Evolutionary conservation across 352 stramenopile genomes (phyloP).

Genomic region (Pythium brachiatum): DNA sequence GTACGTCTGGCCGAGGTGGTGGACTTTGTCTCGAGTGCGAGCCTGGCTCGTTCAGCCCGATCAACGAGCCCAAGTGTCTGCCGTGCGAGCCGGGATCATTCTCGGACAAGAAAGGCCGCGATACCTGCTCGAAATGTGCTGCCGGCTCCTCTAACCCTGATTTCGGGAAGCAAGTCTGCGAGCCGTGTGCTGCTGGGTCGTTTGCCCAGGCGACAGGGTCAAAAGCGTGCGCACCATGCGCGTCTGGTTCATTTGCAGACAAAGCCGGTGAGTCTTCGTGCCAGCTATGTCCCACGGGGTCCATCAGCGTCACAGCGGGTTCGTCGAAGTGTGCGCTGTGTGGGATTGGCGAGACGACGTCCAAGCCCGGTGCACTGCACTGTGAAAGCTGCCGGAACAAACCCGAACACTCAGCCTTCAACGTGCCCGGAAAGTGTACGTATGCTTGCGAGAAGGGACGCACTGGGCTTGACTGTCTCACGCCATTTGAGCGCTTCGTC

Average conservation of each 20-base stretch:
- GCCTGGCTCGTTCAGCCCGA: conserved; percentile 62
- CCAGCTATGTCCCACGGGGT: conserved; percentile 55
- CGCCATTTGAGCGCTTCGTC: conserved; percentile 77
- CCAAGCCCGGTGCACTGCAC: conserved; percentile 38
- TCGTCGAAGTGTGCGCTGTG: conserved; percentile 66
- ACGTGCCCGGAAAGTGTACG: conserved; percentile 73
- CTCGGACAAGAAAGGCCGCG: conserved; percentile 41
- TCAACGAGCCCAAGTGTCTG: conserved; percentile 51
- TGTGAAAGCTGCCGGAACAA: conserved; percentile 60
- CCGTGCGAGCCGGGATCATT: conserved; percentile 70
- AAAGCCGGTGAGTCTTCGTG: conserved; percentile 46
- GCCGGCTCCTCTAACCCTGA: conserved; percentile 63
- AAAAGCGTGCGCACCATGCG: conserved; percentile 57
- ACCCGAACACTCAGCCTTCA: conserved; percentile 69
- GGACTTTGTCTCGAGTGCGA: conserved; percentile 65
- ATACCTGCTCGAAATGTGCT: conserved; percentile 48
- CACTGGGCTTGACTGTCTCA: conserved; percentile 76
- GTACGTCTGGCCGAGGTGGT: conserved; percentile 57
- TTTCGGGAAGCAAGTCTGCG: conserved; percentile 66
- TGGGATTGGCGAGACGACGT: conserved; percentile 72
- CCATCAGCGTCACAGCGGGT: conserved; percentile 45
- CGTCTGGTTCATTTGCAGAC: conserved; percentile 50
- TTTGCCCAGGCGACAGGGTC: conserved; percentile 44
- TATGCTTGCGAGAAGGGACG: conserved; percentile 81
- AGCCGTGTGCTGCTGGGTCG: conserved; percentile 54